These are phyloP conservation scores for Aspergillus sp. DNA, from an alignment of 2,329 filamentous ascomycete genomes.

Conservation along the genomic window DNA sequence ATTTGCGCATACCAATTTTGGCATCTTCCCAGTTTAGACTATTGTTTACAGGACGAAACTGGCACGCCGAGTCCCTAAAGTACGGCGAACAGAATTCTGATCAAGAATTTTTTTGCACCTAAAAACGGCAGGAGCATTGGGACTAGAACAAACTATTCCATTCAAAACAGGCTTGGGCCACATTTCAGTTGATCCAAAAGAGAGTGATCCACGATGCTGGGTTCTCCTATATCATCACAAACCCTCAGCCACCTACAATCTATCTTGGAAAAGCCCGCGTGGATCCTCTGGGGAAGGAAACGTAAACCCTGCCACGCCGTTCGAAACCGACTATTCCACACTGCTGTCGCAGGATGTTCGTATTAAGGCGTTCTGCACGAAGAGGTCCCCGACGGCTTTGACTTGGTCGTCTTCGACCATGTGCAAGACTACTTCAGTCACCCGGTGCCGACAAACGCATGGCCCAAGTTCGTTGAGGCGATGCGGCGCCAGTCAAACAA, in stretches of 20 bases:
- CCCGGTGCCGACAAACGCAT: slow-evolving; percentile 61
- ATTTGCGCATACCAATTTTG: neutral
- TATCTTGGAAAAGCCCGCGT: neutral
- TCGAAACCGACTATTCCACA: neutral
- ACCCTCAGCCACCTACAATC: neutral
- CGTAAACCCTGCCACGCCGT: neutral
- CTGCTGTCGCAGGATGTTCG: neutral
- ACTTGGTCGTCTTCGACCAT: slow-evolving; percentile 50
- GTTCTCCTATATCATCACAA: neutral
- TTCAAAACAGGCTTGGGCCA: no score
- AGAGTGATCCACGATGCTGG: neutral
- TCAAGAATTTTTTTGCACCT: no score
- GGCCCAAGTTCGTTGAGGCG: slow-evolving; percentile 41
- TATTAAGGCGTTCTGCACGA: slow-evolving; percentile 15
- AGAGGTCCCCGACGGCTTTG: slow-evolving; percentile 43
- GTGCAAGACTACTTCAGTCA: slow-evolving; percentile 57
- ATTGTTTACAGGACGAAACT: no score
- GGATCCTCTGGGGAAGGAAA: neutral
- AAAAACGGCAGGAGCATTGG: no score
- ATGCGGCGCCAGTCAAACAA: neutral
- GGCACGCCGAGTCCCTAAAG: no score
- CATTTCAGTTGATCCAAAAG: no score
- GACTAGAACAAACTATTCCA: no score
- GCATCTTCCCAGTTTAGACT: no score
- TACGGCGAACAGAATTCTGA: no score